A percentile compares a stretch with the other conserved stretches of the same genome.
Evolutionary conservation across 441 rosid genomes (phyloP).

Genomic region (Populus tomentosa): DNA sequence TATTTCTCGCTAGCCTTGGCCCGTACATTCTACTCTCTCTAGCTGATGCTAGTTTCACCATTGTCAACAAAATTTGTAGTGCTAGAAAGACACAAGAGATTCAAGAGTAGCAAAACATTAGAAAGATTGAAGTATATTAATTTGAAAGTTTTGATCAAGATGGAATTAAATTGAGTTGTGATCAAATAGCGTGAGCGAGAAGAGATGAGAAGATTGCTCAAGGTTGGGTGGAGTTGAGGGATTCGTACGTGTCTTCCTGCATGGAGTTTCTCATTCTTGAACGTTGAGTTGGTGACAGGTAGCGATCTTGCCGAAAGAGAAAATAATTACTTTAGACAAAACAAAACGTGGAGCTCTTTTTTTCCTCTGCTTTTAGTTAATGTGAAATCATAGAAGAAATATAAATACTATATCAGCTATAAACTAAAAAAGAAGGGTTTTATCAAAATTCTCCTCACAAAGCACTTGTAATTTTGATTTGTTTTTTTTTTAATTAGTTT

Average conservation of each 20-base stretch:
- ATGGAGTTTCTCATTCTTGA: slow-evolving; percentile 30
- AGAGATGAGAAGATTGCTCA: background rate
- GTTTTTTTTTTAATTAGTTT: too few relatives aligned
- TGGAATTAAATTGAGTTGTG: background rate
- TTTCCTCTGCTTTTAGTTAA: too few relatives aligned
- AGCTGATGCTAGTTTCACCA: slow-evolving; percentile 89
- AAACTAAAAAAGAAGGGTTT: too few relatives aligned
- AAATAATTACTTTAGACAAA: background rate
- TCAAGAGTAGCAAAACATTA: too few relatives aligned
- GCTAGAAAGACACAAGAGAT: background rate
- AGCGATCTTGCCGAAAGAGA: background rate
- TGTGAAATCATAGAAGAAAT: too few relatives aligned
- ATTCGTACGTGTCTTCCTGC: slow-evolving; percentile 50
- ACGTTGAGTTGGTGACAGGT: slow-evolving; percentile 9
- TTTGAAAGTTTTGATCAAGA: background rate
- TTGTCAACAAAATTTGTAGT: slow-evolving; percentile 2
- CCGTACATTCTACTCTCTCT: slow-evolving; percentile 72
- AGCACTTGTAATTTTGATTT: too few relatives aligned
- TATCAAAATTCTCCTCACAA: too few relatives aligned
- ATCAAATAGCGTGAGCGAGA: background rate
- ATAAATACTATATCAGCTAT: too few relatives aligned
- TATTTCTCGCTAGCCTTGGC: slow-evolving; percentile 40
- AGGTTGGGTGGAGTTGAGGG: background rate
- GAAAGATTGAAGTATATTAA: background rate
- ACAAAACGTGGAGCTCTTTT: background rate